Conservation (phyloP, 129 eudicot species). For the Pulicaria dysenterica region DNA sequence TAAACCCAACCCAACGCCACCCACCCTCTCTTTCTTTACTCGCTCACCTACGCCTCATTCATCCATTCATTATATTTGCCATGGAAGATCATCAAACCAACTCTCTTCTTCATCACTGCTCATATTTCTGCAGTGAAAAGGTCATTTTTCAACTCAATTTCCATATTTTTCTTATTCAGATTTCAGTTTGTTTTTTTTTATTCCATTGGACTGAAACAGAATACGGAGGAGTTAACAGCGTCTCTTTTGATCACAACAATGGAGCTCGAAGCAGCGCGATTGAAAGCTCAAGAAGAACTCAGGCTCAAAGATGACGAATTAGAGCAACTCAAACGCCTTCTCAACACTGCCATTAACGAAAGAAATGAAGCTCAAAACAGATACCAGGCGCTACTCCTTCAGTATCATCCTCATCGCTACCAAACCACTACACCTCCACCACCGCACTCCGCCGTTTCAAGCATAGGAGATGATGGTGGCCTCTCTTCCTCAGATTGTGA, state of each 20-base stretch:
- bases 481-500: slow-evolving; percentile 80
- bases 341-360: slow-evolving; percentile 47
- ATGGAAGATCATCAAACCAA: slow-evolving; percentile 57
- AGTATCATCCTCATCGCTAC: slow-evolving; percentile 15
- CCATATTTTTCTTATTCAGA: neutral
- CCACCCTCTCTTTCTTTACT: neutral
- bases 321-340: slow-evolving; percentile 48
- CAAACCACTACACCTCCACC: slow-evolving; percentile 29
- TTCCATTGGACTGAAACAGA: slow-evolving; percentile 37
- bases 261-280: slow-evolving; percentile 72
- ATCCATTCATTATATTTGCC: slow-evolving; percentile 8
- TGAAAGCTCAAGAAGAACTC: slow-evolving; percentile 71
- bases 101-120: slow-evolving; percentile 48
- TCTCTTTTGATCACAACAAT: slow-evolving; percentile 51
- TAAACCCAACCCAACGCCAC: too few relatives aligned
- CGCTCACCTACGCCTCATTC: slow-evolving; percentile 17
- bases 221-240: slow-evolving; percentile 57
- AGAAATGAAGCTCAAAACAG: slow-evolving; percentile 61
- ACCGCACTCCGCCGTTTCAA: slow-evolving; percentile 53
- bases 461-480: slow-evolving; percentile 63
- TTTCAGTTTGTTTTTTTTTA: slow-evolving; percentile 4
- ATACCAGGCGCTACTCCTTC: slow-evolving; percentile 40
- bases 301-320: slow-evolving; percentile 55
- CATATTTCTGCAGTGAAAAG: slow-evolving; percentile 58
- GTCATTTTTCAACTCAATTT: slow-evolving; percentile 20